These are phyloP conservation scores for Penicillium sp. DNA, from an alignment of 2,329 filamentous ascomycete genomes.

Conservation along the genomic window DNA sequence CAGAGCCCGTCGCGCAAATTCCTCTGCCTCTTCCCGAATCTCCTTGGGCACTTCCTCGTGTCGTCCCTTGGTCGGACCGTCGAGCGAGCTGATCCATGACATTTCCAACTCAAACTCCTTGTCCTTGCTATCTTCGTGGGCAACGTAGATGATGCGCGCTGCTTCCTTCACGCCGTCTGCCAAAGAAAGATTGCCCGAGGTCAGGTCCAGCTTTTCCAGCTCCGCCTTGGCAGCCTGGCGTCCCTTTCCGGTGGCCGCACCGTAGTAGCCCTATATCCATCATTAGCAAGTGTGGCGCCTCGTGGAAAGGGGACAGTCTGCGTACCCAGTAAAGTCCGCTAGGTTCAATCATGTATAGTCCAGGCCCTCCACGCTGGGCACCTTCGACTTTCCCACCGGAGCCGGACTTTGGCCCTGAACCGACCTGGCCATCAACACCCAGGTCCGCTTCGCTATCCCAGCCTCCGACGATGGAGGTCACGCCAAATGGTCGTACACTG, in stretches of 20 bases:
- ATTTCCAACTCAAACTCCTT: constrained; percentile 99
- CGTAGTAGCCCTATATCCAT: constrained; percentile 72
- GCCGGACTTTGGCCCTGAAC: constrained; percentile 69
- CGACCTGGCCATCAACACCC: constrained; percentile 85
- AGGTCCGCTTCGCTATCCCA: constrained; percentile 85
- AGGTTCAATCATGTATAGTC: constrained; percentile 98
- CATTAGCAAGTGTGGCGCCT: constrained; percentile 19
- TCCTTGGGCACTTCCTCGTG: constrained; percentile 92
- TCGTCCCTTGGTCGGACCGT: constrained; percentile 84
- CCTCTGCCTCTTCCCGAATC: constrained; percentile 84
- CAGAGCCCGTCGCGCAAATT: constrained; percentile 81
- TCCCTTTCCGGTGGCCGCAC: constrained; percentile 93
- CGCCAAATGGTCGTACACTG: constrained; percentile 91
- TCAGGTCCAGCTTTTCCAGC: constrained; percentile 92
- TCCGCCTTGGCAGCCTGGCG: constrained; percentile 96
- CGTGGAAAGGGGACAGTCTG: background rate
- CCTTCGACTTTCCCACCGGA: constrained; percentile 75
- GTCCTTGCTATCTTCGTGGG: constrained; percentile 98
- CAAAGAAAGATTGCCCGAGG: constrained; percentile 68
- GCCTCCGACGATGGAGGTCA: constrained; percentile 88
- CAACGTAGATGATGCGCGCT: constrained; percentile 92
- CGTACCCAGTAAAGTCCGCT: constrained; percentile 87
- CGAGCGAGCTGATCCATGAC: constrained; percentile 86
- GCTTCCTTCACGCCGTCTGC: constrained; percentile 92
- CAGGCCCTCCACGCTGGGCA: constrained; percentile 79